Evolutionary conservation across 306 rosid species (phyloP).

Genomic region (Erythrophleum fordii): DNA sequence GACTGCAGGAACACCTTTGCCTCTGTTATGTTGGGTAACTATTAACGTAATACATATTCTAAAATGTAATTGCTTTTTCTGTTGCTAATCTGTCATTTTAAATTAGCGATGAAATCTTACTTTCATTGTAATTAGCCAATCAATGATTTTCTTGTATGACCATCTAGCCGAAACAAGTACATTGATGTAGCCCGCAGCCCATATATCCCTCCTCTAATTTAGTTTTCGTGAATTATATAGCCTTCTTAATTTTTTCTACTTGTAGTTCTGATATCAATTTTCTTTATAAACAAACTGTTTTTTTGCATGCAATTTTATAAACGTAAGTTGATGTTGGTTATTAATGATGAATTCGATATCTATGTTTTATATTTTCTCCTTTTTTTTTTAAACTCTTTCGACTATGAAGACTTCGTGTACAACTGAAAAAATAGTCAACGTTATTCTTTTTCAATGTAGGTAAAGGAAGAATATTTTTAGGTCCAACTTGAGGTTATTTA

Average conservation of each 20-base stretch:
- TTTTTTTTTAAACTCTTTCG: no score
- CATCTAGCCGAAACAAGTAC: neutral
- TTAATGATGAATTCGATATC: no score
- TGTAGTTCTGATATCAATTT: no score
- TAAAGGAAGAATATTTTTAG: no score
- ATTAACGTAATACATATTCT: neutral
- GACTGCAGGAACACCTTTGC: neutral
- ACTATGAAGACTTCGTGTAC: neutral
- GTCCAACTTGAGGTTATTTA: no score
- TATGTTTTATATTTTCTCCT: no score
- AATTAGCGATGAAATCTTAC: neutral
- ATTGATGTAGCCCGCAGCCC: neutral
- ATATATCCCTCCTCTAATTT: no score
- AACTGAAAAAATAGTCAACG: neutral
- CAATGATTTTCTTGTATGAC: neutral
- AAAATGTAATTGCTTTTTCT: neutral
- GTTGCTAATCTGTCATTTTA: neutral
- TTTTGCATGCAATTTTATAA: no score
- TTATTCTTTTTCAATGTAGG: no score
- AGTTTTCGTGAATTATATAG: no score
- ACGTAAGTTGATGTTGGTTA: no score
- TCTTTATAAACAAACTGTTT: neutral
- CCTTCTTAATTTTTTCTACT: no score
- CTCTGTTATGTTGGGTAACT: neutral
- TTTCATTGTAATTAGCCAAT: neutral